Conservation (phyloP, 345 rosid species). For the Trapa incisa region DNA sequence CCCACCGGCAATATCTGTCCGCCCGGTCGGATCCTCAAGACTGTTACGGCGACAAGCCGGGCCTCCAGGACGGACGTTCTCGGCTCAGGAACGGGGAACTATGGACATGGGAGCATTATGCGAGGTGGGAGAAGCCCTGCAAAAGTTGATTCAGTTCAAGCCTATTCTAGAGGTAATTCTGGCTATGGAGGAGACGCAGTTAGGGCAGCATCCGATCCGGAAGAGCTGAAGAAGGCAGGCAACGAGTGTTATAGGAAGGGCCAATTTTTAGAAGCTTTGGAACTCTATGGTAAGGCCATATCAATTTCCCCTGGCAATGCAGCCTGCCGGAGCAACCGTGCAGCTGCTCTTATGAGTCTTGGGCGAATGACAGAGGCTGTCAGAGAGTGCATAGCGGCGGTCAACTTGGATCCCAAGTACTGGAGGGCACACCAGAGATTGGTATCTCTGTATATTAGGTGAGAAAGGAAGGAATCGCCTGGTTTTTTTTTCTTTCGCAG, state of each 20-base stretch:
- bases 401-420: conserved; percentile 63
- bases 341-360: conserved; percentile 58
- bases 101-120: conserved; percentile 87
- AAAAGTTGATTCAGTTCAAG: conserved; percentile 4
- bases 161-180: background rate
- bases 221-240: conserved; percentile 60
- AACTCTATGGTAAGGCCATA: conserved; percentile 70
- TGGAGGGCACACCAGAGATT: conserved; percentile 73
- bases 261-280: conserved; percentile 63
- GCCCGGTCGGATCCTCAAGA: conserved; percentile 55
- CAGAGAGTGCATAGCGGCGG: conserved; percentile 68
- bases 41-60: conserved; percentile 39
- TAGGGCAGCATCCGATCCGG: conserved; percentile 31
- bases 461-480: conserved; percentile 2
- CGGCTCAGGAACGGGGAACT: conserved; percentile 63
- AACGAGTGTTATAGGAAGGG: conserved; percentile 77
- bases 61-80: conserved; percentile 37
- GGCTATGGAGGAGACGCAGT: conserved; percentile 9
- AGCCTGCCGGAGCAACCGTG: conserved; percentile 63
- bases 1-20: conserved; percentile 88
- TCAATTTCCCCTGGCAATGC: conserved; percentile 55
- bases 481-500: background rate
- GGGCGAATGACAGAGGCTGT: conserved; percentile 69
- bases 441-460: conserved; percentile 55
- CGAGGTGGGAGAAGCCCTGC: conserved; percentile 31